Evolutionary conservation across 1,284 basidiomycete species (phyloP).

Genomic region (Ustilago xerochloae): DNA sequence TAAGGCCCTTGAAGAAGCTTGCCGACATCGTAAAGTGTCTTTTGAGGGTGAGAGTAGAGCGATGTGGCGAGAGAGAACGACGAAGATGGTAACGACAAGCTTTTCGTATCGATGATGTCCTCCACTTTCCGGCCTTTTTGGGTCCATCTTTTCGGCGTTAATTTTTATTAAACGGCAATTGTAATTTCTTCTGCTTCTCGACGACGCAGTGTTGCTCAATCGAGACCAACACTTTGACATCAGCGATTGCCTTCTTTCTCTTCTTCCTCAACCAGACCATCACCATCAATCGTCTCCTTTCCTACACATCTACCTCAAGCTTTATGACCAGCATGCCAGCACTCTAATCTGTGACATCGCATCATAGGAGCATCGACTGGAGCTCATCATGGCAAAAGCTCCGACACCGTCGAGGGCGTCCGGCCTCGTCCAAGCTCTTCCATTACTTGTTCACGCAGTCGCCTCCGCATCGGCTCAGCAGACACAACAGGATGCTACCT

Average conservation of each 20-base stretch:
- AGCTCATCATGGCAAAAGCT: too few relatives aligned
- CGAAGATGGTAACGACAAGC: not conserved
- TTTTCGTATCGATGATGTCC: not conserved
- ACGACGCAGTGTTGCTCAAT: not conserved
- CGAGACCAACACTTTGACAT: not conserved
- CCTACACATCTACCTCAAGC: too few relatives aligned
- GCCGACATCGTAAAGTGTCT: conserved; percentile 9
- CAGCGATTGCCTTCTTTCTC: too few relatives aligned
- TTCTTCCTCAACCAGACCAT: too few relatives aligned
- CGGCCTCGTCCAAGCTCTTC: not conserved
- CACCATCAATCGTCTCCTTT: too few relatives aligned
- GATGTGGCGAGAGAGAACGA: not conserved
- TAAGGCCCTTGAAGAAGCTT: conserved; percentile 1
- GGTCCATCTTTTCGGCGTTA: not conserved
- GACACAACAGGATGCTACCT: not conserved
- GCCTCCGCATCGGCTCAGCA: not conserved
- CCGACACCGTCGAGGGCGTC: too few relatives aligned
- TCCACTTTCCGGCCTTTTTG: not conserved
- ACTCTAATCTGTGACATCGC: too few relatives aligned
- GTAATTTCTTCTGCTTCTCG: not conserved
- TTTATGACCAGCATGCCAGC: too few relatives aligned
- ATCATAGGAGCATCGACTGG: too few relatives aligned
- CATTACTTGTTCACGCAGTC: not conserved
- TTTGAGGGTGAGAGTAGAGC: not conserved
- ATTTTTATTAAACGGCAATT: not conserved